Conservation (phyloP, 345 rosid species). For the Abelmoschus esculentus region DNA sequence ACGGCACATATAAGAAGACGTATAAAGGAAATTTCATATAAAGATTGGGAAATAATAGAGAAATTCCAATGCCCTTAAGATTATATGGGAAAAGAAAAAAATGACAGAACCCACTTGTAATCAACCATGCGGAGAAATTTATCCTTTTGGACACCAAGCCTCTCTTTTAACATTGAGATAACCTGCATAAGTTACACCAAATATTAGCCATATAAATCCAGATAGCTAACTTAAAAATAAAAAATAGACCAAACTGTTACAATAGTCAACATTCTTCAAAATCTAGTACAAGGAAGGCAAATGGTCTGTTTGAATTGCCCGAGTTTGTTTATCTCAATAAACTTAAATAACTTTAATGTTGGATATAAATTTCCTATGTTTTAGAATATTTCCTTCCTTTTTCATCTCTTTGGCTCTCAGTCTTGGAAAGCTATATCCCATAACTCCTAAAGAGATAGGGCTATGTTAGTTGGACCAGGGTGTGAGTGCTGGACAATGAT, state of each 20-base stretch:
- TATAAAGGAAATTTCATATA: no score
- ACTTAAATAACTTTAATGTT: background rate
- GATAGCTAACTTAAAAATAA: background rate
- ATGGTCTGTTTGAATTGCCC: background rate
- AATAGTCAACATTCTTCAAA: background rate
- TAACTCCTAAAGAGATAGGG: no score
- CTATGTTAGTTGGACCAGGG: background rate
- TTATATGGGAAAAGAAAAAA: background rate
- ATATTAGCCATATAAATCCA: background rate
- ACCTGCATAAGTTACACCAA: conserved; percentile 42
- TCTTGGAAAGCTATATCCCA: conserved; percentile 2
- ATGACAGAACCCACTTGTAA: conserved; percentile 45
- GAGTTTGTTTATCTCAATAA: background rate
- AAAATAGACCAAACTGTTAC: background rate
- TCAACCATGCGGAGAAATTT: conserved; percentile 66
- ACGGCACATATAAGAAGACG: no score
- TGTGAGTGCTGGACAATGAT: background rate
- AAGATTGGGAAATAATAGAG: background rate
- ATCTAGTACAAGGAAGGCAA: background rate
- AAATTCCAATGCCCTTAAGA: background rate
- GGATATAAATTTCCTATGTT: background rate
- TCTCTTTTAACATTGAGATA: conserved; percentile 72
- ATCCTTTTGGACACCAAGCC: conserved; percentile 63
- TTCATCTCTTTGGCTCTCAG: background rate
- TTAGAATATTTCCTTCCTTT: background rate